phyloP scores from a whole-genome alignment of 2,329 filamentous ascomycete genomes.

The Tolypocladium capitatum region DNA sequence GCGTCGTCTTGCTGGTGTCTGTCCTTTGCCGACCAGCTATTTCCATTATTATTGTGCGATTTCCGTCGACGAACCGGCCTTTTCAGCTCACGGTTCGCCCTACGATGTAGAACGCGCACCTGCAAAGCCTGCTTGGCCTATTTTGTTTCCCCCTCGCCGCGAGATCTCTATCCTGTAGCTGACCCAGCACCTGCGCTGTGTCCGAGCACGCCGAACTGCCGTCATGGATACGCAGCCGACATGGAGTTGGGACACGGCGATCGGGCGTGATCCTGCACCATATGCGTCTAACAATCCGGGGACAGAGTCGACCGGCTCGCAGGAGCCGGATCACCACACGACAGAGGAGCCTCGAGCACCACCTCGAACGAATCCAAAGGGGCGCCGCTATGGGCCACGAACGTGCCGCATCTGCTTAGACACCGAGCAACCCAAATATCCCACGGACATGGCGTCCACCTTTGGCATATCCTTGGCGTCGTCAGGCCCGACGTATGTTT shows the following conservation, averaged over 20 bases:
- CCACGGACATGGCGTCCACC: slow-evolving; percentile 17
- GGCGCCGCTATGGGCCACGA: slow-evolving; percentile 50
- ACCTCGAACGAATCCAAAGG: slow-evolving; percentile 5
- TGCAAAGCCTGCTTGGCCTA: slow-evolving; percentile 5
- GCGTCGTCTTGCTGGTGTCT: slow-evolving; percentile 8
- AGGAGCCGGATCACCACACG: not conserved
- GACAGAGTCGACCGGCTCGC: not conserved
- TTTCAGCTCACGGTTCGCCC: not conserved
- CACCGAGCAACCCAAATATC: slow-evolving; percentile 36
- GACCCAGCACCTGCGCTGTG: slow-evolving; percentile 2
- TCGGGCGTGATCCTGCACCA: slow-evolving; percentile 2
- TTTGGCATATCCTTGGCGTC: slow-evolving; percentile 19
- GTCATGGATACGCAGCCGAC: slow-evolving; percentile 14
- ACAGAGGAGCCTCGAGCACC: slow-evolving; percentile 2
- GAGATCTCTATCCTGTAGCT: not conserved
- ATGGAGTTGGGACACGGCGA: slow-evolving; percentile 9
- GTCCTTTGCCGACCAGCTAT: slow-evolving; percentile 6
- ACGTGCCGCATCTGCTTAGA: slow-evolving; percentile 89
- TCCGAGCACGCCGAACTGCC: not conserved
- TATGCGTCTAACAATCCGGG: not conserved
- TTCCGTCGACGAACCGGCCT: not conserved
- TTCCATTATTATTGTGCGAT: not conserved
- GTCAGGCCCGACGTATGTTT: slow-evolving; percentile 46
- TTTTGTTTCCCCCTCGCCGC: slow-evolving; percentile 3
- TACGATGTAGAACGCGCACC: not conserved